These are phyloP conservation scores for Neurospora terricola DNA, from an alignment of 495 filamentous ascomycete species.

Conservation along the genomic window DNA sequence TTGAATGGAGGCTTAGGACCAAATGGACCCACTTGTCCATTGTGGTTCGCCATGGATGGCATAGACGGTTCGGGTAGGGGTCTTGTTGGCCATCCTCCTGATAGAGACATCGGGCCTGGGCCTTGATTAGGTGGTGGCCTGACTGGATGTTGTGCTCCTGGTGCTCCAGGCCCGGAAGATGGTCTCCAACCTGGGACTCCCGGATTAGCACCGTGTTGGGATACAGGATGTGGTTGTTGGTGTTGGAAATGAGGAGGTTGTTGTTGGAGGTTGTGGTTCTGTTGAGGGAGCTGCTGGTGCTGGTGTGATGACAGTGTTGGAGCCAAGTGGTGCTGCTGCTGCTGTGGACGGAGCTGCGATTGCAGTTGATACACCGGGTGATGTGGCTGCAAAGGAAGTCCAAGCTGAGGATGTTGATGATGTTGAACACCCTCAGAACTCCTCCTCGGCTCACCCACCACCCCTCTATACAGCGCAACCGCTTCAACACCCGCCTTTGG, in stretches of 20 bases:
- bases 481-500: background rate
- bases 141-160: background rate
- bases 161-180: background rate
- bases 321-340: background rate
- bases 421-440: background rate
- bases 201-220: background rate
- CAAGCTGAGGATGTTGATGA: background rate
- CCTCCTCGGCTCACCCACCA: background rate
- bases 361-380: background rate
- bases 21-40: no score
- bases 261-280: background rate
- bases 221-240: background rate
- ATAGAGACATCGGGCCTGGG: background rate
- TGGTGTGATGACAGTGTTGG: no score
- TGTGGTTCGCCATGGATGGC: background rate
- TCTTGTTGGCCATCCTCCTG: background rate
- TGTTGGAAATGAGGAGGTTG: background rate
- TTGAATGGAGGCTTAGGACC: no score
- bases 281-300: background rate
- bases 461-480: background rate
- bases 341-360: background rate
- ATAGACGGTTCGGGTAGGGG: background rate
- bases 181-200: background rate
- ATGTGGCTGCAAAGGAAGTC: background rate
- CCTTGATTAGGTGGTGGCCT: background rate